These are phyloP conservation scores for Grammothele lineata DNA, from an alignment of 768 basidiomycete genomes.

Conservation along the genomic window DNA sequence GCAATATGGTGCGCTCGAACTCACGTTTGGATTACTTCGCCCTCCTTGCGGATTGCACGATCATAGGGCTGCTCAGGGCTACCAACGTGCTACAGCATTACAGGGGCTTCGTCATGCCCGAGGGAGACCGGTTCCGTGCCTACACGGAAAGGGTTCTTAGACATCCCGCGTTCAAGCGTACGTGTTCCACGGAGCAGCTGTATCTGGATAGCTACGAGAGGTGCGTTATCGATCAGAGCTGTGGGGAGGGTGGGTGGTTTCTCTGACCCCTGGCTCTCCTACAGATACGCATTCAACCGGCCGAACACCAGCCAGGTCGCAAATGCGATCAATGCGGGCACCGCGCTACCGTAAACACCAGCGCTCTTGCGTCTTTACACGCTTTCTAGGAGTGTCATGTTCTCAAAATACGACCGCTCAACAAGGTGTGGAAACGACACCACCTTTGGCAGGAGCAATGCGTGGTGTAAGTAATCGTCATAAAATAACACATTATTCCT, in stretches of 20 bases:
- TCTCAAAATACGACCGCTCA: no score
- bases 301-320: conserved; percentile 77
- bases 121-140: conserved; percentile 41
- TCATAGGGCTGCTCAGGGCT: conserved; percentile 66
- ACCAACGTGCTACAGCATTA: conserved; percentile 62
- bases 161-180: conserved; percentile 61
- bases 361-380: not conserved
- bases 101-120: conserved; percentile 57
- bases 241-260: not conserved
- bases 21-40: not conserved
- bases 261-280: not conserved
- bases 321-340: conserved; percentile 68
- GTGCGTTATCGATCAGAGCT: conserved; percentile 27
- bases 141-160: conserved; percentile 53
- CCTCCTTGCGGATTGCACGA: not conserved
- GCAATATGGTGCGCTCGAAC: no score
- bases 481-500: no score
- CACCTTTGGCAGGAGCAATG: no score
- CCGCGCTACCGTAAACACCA: conserved; percentile 48
- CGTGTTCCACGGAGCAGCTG: conserved; percentile 62
- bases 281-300: conserved; percentile 71
- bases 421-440: no score
- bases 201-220: conserved; percentile 73
- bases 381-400: no score
- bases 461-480: no score